These are phyloP conservation scores for Pseudoneurospora amorphoporcata DNA, from an alignment of 495 filamentous ascomycete species.

Conservation along the genomic window DNA sequence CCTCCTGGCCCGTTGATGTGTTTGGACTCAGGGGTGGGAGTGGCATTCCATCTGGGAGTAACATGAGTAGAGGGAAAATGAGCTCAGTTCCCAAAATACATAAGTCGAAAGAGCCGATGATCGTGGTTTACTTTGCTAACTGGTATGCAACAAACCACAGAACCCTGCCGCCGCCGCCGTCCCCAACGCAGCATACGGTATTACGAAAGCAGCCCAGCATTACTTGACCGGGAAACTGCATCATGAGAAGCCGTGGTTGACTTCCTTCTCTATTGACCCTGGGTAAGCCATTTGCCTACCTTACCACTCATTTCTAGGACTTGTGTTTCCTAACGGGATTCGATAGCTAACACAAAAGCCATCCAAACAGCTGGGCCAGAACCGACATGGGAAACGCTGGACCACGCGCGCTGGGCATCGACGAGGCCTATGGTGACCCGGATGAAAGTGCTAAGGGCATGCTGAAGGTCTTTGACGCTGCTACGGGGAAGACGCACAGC, in stretches of 20 bases:
- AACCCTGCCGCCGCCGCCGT: constrained; percentile 11
- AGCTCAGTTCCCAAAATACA: no score
- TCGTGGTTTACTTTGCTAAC: not conserved
- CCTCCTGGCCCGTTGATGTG: not conserved
- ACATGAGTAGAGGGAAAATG: not conserved
- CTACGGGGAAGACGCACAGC: constrained; percentile 29
- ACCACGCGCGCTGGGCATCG: constrained; percentile 24
- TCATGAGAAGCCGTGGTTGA: constrained; percentile 28
- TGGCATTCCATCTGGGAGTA: not conserved
- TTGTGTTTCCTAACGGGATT: no score
- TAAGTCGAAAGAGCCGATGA: not conserved
- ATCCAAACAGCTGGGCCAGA: constrained; percentile 25
- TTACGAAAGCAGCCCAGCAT: constrained; percentile 29
- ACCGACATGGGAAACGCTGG: constrained; percentile 38
- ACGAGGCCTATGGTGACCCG: constrained; percentile 21
- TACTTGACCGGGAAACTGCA: constrained; percentile 30
- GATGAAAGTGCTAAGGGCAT: constrained; percentile 29
- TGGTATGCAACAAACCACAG: constrained; percentile 1
- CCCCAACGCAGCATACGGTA: constrained; percentile 28
- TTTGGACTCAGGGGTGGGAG: not conserved
- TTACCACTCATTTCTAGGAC: not conserved
- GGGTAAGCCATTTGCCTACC: not conserved
- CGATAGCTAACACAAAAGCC: not conserved
- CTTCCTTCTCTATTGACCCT: constrained; percentile 24
- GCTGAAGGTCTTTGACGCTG: constrained; percentile 25